A percentile compares a stretch with the other conserved stretches of the same genome.
These are phyloP conservation scores for Venturia oleaginea DNA, from an alignment of 2,329 filamentous ascomycete genomes.

Conservation along the genomic window DNA sequence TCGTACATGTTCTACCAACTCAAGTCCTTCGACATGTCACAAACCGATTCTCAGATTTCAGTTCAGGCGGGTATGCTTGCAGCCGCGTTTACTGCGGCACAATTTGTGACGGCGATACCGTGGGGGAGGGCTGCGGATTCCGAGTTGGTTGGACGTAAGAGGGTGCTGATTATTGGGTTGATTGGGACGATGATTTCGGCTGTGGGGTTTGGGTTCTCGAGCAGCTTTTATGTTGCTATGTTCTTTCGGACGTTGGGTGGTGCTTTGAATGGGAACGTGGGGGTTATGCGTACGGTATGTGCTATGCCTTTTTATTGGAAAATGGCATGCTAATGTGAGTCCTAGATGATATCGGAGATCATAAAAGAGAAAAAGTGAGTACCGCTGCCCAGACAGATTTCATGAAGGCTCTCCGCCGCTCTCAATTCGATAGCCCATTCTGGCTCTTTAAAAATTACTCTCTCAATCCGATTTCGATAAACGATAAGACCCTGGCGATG, in stretches of 20 bases:
- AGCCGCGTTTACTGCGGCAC: conserved; percentile 70
- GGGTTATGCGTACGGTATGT: conserved; percentile 55
- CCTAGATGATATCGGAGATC: conserved; percentile 58
- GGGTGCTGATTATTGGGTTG: conserved; percentile 67
- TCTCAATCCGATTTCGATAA: too few relatives aligned
- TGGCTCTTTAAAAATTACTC: too few relatives aligned
- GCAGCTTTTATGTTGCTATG: conserved; percentile 51
- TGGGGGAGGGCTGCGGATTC: conserved; percentile 68
- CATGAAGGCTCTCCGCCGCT: too few relatives aligned
- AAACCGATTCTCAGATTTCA: conserved; percentile 56
- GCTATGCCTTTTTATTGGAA: not conserved
- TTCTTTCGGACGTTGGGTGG: conserved; percentile 60
- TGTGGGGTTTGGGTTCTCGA: conserved; percentile 60
- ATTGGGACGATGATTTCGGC: conserved; percentile 58
- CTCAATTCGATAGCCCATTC: too few relatives aligned
- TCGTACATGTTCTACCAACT: conserved; percentile 85
- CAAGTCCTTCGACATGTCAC: conserved; percentile 59
- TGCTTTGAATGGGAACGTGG: conserved; percentile 61
- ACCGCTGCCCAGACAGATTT: not conserved
- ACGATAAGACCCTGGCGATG: too few relatives aligned
- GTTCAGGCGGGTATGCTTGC: conserved; percentile 69
- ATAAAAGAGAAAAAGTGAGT: conserved; percentile 57
- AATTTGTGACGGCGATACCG: conserved; percentile 72
- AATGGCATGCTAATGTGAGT: not conserved
- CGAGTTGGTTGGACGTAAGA: conserved; percentile 58